A percentile compares a stretch with the other conserved stretches of the same genome.
Conservation (phyloP, 768 basidiomycete genomes). For the Amanita rubescens region DNA sequence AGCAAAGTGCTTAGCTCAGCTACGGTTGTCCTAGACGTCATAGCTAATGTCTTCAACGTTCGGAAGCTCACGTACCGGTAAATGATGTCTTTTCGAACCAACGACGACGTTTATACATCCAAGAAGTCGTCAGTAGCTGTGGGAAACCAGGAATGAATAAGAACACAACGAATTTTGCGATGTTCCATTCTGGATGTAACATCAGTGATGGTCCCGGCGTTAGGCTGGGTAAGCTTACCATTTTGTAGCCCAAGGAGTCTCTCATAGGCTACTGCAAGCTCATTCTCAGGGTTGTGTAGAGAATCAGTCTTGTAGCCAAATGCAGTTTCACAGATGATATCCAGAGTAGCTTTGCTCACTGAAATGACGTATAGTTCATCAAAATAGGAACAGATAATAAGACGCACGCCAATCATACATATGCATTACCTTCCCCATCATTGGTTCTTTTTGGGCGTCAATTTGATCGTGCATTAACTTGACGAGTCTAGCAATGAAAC, state of each 20-base stretch:
- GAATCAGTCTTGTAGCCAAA: conserved; percentile 32
- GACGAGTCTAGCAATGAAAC: conserved; percentile 17
- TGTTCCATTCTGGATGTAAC: too few species aligned
- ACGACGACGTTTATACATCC: conserved; percentile 20
- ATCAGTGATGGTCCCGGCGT: too few species aligned
- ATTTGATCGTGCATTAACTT: conserved; percentile 22
- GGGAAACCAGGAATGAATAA: conserved; percentile 21
- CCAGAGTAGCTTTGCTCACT: conserved; percentile 34
- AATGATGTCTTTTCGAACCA: conserved; percentile 12
- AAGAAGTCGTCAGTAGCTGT: conserved; percentile 18
- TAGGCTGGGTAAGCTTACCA: conserved; percentile 6
- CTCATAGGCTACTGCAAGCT: conserved; percentile 31
- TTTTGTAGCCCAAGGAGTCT: conserved; percentile 25
- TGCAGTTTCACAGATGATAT: conserved; percentile 35
- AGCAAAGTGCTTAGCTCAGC: conserved; percentile 15
- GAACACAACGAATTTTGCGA: too few species aligned
- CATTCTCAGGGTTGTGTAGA: conserved; percentile 29
- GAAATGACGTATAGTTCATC: neutral
- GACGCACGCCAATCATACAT: conserved; percentile 18
- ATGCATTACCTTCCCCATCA: conserved; percentile 20
- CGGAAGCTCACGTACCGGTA: conserved; percentile 8
- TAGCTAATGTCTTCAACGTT: neutral
- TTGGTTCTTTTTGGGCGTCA: conserved; percentile 12
- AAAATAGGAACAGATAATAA: neutral
- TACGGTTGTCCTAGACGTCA: neutral